phyloP scores from a whole-genome alignment of 2,329 filamentous ascomycete genomes.

The Pseudogymnoascus destructans region DNA sequence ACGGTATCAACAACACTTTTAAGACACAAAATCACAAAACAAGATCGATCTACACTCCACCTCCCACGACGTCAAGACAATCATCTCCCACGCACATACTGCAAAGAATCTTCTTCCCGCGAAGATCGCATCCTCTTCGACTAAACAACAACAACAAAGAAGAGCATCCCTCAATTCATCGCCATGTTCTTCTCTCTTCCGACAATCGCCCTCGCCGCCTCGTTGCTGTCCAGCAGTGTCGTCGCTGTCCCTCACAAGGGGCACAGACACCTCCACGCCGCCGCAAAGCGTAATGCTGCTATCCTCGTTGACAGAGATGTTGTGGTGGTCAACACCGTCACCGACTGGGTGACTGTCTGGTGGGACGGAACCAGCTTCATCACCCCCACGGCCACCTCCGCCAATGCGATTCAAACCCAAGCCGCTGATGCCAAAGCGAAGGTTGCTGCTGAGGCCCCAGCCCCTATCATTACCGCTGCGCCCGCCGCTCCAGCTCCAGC shows the following conservation, averaged over 20 bases:
- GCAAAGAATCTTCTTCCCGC: not conserved
- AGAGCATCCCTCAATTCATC: not conserved
- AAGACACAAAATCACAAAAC: constrained; percentile 2
- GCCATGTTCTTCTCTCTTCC: constrained; percentile 21
- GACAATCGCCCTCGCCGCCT: constrained; percentile 20
- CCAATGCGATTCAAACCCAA: not conserved
- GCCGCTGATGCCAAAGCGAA: not conserved
- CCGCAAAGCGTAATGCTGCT: constrained; percentile 16
- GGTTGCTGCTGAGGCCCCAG: not conserved
- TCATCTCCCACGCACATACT: not conserved
- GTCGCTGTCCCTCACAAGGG: constrained; percentile 15
- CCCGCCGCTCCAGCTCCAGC: not conserved
- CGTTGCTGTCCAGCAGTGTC: constrained; percentile 24
- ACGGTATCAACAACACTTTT: not conserved
- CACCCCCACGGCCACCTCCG: constrained; percentile 2
- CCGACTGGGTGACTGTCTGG: constrained; percentile 16
- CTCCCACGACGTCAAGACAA: not conserved
- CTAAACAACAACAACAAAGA: constrained; percentile 5
- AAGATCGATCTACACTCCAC: constrained; percentile 5
- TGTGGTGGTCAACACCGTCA: not conserved
- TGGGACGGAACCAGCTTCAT: constrained; percentile 18
- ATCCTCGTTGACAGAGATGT: constrained; percentile 13
- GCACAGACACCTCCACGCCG: constrained; percentile 17
- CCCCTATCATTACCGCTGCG: constrained; percentile 11
- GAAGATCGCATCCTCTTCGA: constrained; percentile 4